Base-by-base conservation (phyloP, 2,329 filamentous ascomycete genomes). In the Hypoxylon sp. region DNA sequence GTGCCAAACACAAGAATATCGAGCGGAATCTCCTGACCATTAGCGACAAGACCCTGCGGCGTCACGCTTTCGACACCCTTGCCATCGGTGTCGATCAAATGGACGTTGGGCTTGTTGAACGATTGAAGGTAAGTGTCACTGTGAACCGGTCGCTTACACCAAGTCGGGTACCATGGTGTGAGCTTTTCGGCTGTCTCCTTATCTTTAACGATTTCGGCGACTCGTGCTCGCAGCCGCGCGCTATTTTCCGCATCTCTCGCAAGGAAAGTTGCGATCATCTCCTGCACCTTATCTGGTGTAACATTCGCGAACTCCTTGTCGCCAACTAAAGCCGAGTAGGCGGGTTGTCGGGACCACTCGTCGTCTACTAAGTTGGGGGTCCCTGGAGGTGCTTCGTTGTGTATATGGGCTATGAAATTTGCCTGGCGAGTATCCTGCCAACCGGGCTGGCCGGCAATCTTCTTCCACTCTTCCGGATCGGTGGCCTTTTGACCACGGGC, bases 91-190 rank as follows among this genome's bases (percentile, higher is more conserved):
- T 91, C 87, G 14, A 91, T 80, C 0, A 92, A 83, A 5, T 82
- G 81, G 3, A 92, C 89, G 71, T 89, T 85, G 0, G 82, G 77
- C 31, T 74, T 75, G 77, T 92, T 92, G 82, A 91, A 91, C 0
- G 84, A 71, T 2, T 81, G 73, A 0, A 91, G 82, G 72, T 89
- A 91, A 4, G 84, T 82, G 72, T 91, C 87, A 76, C 87, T 87
- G 77, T 90, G 91, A 44, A 81, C 84, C 0, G 89, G 88, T 0
- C 89, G 84, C 76, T 91, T 91, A 80, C 89, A 91, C 83, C 86
- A 90, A 0, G 78, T 78, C 0, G 86, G 83, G 73, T 91, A 91
- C 75, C 75, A 77, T 11, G 74, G 73, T n/a, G 69, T 75, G 5
- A 91, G 81, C 2, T 77, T 81, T 29, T 82, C 81, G 0, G 88